These are phyloP conservation scores for Odonthalia washingtoniensis DNA, from an alignment of 31 red algal genomes.

Conservation along the genomic window DNA sequence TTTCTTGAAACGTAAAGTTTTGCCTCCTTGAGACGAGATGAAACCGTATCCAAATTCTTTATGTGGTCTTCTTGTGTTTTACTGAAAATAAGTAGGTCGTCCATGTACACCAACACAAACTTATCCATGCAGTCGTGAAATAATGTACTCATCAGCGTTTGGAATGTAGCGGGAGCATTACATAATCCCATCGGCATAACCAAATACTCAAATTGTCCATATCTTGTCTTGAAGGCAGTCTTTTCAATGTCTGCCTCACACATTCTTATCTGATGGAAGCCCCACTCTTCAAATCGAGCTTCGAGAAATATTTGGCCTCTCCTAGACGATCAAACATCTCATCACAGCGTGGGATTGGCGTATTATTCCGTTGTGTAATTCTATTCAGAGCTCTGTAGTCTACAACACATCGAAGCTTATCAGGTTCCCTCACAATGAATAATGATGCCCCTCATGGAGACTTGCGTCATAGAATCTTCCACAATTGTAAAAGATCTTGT, in stretches of 20 bases:
- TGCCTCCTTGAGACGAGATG: not conserved
- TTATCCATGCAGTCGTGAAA: constrained; percentile 2
- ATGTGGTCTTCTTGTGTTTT: constrained; percentile 10
- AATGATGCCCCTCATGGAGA: not conserved
- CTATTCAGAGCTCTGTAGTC: not conserved
- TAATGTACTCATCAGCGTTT: constrained; percentile 19
- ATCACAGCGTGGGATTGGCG: not conserved
- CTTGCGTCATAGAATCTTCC: not conserved
- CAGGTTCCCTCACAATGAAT: not conserved
- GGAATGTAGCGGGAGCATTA: too few species aligned
- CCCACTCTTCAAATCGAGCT: constrained; percentile 23
- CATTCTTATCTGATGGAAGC: constrained; percentile 22
- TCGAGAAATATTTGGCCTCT: constrained; percentile 15
- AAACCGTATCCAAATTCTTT: not conserved
- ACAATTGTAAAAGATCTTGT: not conserved
- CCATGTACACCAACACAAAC: constrained; percentile 16
- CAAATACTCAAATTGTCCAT: constrained; percentile 25
- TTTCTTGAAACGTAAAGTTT: constrained; percentile 17
- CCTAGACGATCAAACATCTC: constrained; percentile 2
- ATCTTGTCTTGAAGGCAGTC: constrained; percentile 12
- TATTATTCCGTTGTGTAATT: not conserved
- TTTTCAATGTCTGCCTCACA: constrained; percentile 2
- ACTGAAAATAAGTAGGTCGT: constrained; percentile 19
- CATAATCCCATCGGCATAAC: too few species aligned
- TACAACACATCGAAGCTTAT: not conserved